phyloP scores from a whole-genome alignment of 2,329 filamentous ascomycete genomes.

The Cladophialophora carrionii region DNA sequence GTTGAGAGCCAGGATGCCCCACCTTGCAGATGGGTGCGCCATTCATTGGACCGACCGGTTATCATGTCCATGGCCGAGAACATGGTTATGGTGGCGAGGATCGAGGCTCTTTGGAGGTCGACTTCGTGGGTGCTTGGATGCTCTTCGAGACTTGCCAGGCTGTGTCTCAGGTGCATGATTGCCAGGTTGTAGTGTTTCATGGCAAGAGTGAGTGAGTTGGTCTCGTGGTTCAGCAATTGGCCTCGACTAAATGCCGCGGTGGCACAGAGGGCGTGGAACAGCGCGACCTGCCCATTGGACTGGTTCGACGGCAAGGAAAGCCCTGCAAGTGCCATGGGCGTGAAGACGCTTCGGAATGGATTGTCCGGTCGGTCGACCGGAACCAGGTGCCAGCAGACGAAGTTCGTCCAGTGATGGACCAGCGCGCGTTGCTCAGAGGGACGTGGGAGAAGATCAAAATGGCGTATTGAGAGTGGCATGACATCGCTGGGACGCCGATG shows the following conservation, averaged over 20 bases:
- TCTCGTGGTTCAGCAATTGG: constrained; percentile 38
- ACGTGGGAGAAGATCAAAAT: constrained; percentile 31
- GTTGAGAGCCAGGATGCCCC: constrained; percentile 37
- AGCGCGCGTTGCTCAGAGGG: constrained; percentile 35
- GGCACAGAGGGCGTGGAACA: constrained; percentile 42
- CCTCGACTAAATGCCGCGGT: constrained; percentile 41
- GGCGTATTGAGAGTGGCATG: constrained; percentile 14
- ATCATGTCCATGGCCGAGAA: constrained; percentile 37
- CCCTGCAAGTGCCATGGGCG: constrained; percentile 32
- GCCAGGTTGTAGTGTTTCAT: constrained; percentile 41
- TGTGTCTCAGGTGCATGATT: constrained; percentile 40
- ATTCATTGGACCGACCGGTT: constrained; percentile 35
- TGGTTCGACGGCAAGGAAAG: constrained; percentile 28
- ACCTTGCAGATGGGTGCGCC: constrained; percentile 39
- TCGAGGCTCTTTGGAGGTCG: constrained; percentile 30
- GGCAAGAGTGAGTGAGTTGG: constrained; percentile 39
- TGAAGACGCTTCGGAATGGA: constrained; percentile 41
- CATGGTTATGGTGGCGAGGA: constrained; percentile 35
- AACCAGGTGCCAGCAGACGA: constrained; percentile 41
- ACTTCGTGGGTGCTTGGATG: constrained; percentile 33
- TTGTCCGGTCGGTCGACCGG: constrained; percentile 41
- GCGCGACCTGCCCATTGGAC: constrained; percentile 40
- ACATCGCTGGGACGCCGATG: background rate
- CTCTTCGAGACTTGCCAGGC: constrained; percentile 43
- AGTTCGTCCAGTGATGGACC: constrained; percentile 42